Conservation (phyloP, 306 rosid species). For the Quercus variabilis region DNA sequence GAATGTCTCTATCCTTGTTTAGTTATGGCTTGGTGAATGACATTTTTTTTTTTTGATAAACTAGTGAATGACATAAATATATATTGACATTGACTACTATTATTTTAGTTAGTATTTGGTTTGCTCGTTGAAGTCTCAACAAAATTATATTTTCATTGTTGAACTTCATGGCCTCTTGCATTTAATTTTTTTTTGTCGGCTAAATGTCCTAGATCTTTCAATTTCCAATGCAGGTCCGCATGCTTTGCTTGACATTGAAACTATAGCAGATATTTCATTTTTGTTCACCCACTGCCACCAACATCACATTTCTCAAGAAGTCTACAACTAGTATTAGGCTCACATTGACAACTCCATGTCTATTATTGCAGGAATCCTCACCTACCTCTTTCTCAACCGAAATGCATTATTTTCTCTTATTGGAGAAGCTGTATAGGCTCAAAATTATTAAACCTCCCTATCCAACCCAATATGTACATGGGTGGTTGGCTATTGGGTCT, state of each 20-base stretch:
- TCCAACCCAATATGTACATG: neutral
- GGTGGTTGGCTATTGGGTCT: neutral
- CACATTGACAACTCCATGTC: neutral
- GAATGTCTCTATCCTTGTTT: neutral
- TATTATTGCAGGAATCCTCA: conserved; percentile 1
- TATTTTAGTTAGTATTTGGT: conserved; percentile 16
- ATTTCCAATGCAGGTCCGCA: neutral
- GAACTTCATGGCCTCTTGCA: neutral
- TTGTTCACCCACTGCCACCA: conserved; percentile 1
- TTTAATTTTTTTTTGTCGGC: neutral
- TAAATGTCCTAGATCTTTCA: neutral
- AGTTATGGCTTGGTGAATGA: no score
- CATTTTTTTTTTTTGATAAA: no score
- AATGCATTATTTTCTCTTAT: conserved; percentile 23
- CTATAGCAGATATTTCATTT: neutral
- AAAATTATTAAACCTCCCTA: neutral
- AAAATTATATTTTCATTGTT: neutral
- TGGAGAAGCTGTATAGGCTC: conserved; percentile 25
- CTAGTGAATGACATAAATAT: no score
- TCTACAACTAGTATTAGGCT: neutral
- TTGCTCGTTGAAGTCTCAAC: conserved; percentile 25
- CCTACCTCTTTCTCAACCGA: conserved; percentile 28
- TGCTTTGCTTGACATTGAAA: conserved; percentile 11
- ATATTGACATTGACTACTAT: neutral
- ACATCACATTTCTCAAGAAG: neutral